Evolutionary conservation across 768 basidiomycete genomes (phyloP), one percentile per base, ranked within the genome.

Genomic region (Chlorophyllum brunneum): DNA sequence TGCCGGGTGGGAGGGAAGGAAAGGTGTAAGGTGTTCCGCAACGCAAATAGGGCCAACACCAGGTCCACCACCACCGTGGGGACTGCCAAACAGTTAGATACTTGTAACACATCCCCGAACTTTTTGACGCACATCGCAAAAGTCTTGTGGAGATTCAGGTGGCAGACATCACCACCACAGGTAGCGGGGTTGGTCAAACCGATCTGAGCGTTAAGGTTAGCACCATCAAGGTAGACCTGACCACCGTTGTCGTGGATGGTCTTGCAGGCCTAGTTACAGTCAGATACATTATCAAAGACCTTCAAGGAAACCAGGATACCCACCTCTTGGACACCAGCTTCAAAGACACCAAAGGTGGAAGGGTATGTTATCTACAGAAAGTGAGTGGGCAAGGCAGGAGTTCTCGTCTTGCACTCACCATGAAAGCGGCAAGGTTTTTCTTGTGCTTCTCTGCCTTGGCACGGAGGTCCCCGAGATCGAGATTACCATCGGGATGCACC

Each of bases 111-210:
- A 10, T 29, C 11, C 31, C 9, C 37, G 51, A 10, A 51, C 34
- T 51, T 46, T 33, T 5, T 6, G 7, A 61, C 87, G 52, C 63
- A 92, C 88, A 97, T 98, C 5, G 93, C 88, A 65, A 97, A 97
- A 1, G 94, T 95, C 73, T 98, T 99, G 76, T 99, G 97, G 30
- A 98, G 76, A 70, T 99, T 99, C 73, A 98, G 79, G 67, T 99
- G 97, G 66, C 94, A 97, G 33, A 99, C 94, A 67, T 99, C 97
- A 48, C 93, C 95, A 41, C 97, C 97, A 61, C 93, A 95, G n/a
- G 80, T 86, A 1, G 90, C 92, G 30, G 91, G 91, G 64, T 93
- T 92, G 26, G 95, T 97, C 54, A 97, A 65, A 22, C 95, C 93
- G 55, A 98, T 83, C 61, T 97, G 91, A 41, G 93, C 93, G 64